Conservation (phyloP, 305 asterid genomes). For the Fraxinus ornus region DNA sequence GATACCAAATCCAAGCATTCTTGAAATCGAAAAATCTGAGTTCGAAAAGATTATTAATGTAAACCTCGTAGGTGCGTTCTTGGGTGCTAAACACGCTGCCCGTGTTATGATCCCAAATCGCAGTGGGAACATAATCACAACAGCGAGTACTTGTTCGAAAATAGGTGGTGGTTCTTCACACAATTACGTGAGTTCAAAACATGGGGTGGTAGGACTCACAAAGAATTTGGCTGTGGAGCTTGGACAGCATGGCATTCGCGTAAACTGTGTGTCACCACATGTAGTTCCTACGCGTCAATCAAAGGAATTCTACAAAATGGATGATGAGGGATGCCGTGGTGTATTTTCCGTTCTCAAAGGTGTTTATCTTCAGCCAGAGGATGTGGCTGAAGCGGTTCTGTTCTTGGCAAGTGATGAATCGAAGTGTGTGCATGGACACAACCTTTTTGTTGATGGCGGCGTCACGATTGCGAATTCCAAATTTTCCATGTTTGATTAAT, state of each 20-base stretch:
- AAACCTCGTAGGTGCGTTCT: slow-evolving; percentile 15
- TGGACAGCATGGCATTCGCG: neutral
- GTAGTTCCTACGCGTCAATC: neutral
- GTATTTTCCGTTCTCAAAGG: neutral
- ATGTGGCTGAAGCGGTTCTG: neutral
- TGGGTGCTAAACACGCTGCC: slow-evolving; percentile 29
- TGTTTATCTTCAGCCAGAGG: neutral
- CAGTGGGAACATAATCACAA: slow-evolving; percentile 20
- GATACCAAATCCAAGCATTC: neutral
- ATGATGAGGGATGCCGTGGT: neutral
- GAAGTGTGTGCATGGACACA: neutral
- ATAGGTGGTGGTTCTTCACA: neutral
- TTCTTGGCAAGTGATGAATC: neutral
- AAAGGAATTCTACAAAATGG: neutral
- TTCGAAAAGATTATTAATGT: slow-evolving; percentile 9
- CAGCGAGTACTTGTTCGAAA: slow-evolving; percentile 5
- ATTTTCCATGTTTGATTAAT: neutral
- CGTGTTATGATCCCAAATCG: slow-evolving; percentile 19
- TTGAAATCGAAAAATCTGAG: neutral
- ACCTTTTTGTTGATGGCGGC: neutral
- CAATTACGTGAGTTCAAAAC: neutral
- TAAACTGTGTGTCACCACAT: neutral
- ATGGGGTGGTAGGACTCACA: neutral
- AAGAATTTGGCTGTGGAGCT: neutral
- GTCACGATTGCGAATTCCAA: neutral